A percentile compares a stretch with the other conserved stretches of the same genome.
Conservation (phyloP, 2,329 filamentous ascomycete genomes). For the Tolypocladium album region DNA sequence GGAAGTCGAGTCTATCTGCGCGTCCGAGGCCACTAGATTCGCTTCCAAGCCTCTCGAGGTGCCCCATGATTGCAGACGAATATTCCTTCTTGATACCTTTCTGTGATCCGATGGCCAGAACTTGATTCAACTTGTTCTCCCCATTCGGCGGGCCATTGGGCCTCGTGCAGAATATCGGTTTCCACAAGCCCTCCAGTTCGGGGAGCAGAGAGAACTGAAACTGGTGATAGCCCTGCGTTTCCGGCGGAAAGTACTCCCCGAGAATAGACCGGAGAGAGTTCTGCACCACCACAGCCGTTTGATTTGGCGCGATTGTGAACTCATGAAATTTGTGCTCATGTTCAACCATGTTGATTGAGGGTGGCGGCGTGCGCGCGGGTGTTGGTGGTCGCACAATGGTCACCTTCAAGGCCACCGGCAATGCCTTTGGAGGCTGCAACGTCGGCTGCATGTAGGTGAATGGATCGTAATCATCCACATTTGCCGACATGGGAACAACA, state of each 20-base stretch:
- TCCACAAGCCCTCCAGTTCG: constrained; percentile 41
- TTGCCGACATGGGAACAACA: not conserved
- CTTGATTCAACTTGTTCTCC: constrained; percentile 38
- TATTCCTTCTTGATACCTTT: constrained; percentile 40
- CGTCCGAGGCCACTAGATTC: constrained; percentile 37
- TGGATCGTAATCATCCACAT: constrained; percentile 34
- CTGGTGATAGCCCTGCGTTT: constrained; percentile 34
- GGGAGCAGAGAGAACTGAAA: constrained; percentile 35
- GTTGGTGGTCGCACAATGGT: constrained; percentile 27
- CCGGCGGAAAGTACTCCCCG: constrained; percentile 36
- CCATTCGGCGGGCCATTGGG: constrained; percentile 14
- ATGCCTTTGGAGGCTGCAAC: constrained; percentile 12
- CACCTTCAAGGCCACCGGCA: constrained; percentile 10
- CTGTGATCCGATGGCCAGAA: constrained; percentile 49
- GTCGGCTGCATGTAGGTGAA: constrained; percentile 25
- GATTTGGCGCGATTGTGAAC: constrained; percentile 27
- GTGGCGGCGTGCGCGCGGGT: constrained; percentile 31
- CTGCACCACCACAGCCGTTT: constrained; percentile 43
- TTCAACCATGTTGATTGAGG: constrained; percentile 11
- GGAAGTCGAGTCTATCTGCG: constrained; percentile 47
- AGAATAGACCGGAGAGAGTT: constrained; percentile 46
- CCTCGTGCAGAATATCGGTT: constrained; percentile 34
- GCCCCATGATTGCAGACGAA: constrained; percentile 33
- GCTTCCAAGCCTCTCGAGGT: constrained; percentile 43
- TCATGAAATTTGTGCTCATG: constrained; percentile 32